These are phyloP conservation scores for Xylariaceae sp. DNA, from an alignment of 2,329 filamentous ascomycete genomes.

Conservation along the genomic window DNA sequence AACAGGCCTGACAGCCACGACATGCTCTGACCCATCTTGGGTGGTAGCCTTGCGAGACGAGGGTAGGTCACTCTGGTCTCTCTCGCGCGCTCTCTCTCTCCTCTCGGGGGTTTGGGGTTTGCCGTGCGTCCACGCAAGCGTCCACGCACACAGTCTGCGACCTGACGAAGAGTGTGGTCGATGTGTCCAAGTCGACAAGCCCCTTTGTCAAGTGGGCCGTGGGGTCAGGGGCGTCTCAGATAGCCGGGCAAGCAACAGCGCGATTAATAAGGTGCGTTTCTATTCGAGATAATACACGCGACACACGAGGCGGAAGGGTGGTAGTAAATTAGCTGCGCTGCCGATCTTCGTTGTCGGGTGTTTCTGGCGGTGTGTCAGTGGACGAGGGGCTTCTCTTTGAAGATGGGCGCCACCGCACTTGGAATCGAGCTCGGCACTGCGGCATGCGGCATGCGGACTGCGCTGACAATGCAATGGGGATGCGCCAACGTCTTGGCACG, in stretches of 20 bases:
- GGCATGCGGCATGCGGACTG: too few relatives aligned
- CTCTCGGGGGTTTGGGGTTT: too few relatives aligned
- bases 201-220: conserved; percentile 1
- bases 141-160: too few relatives aligned
- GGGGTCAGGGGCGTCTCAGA: conserved; percentile 7
- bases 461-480: conserved; percentile 7
- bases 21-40: conserved; percentile 55
- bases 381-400: conserved; percentile 1
- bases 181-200: conserved; percentile 1
- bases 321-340: too few relatives aligned
- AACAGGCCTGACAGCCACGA: conserved; percentile 66
- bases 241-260: conserved; percentile 1
- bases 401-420: conserved; percentile 12
- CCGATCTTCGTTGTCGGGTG: too few relatives aligned
- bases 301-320: too few relatives aligned
- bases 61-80: too few relatives aligned
- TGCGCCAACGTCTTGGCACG: conserved; percentile 13
- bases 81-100: too few relatives aligned
- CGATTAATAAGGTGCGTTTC: background rate
- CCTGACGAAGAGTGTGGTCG: too few relatives aligned
- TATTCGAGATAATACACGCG: background rate
- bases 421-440: conserved; percentile 4
- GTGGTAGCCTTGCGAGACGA: too few relatives aligned
- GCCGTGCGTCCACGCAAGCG: too few relatives aligned
- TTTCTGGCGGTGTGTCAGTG: too few relatives aligned